A percentile compares a stretch with the other conserved stretches of the same genome.
These are phyloP conservation scores for Cyclostephanos invisitatus DNA, from an alignment of 108 stramenopile genomes.

Conservation along the genomic window DNA sequence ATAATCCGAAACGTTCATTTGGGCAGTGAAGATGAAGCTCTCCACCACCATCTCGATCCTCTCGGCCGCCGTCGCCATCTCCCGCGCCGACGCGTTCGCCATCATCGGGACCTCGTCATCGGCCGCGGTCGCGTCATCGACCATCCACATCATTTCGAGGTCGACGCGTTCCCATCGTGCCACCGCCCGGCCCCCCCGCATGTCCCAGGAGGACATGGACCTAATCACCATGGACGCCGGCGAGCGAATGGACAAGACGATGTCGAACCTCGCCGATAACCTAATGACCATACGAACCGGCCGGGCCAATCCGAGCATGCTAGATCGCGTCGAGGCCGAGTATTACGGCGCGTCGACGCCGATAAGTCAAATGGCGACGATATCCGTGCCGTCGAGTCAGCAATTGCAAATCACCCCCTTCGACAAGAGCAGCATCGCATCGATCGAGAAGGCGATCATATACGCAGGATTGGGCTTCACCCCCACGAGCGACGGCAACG, in stretches of 20 bases:
- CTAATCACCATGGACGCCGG: constrained; percentile 60
- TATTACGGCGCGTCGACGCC: constrained; percentile 94
- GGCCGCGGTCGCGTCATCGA: no score
- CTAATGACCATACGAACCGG: constrained; percentile 90
- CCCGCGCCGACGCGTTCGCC: constrained; percentile 23
- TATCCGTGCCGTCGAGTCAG: constrained; percentile 84
- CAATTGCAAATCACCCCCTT: constrained; percentile 86
- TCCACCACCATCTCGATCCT: constrained; percentile 17
- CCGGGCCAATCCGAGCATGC: constrained; percentile 80
- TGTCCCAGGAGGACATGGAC: constrained; percentile 50
- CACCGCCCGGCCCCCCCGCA: constrained; percentile 27
- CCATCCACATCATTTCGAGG: not conserved
- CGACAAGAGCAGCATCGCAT: constrained; percentile 74
- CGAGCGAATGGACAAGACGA: constrained; percentile 89
- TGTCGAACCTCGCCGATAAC: constrained; percentile 70
- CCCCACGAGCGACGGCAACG: constrained; percentile 86
- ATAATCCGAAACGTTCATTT: not conserved
- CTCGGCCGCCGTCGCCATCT: constrained; percentile 14
- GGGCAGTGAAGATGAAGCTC: constrained; percentile 27
- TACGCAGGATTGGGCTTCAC: constrained; percentile 89
- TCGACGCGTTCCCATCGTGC: not conserved
- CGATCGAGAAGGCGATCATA: constrained; percentile 89
- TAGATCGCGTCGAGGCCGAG: constrained; percentile 90
- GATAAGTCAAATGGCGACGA: constrained; percentile 89
- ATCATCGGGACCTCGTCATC: not conserved